Evolutionary conservation across 228 moss, liverwort and hornwort species (phyloP).

Genomic region (Sphagnum fallax): DNA sequence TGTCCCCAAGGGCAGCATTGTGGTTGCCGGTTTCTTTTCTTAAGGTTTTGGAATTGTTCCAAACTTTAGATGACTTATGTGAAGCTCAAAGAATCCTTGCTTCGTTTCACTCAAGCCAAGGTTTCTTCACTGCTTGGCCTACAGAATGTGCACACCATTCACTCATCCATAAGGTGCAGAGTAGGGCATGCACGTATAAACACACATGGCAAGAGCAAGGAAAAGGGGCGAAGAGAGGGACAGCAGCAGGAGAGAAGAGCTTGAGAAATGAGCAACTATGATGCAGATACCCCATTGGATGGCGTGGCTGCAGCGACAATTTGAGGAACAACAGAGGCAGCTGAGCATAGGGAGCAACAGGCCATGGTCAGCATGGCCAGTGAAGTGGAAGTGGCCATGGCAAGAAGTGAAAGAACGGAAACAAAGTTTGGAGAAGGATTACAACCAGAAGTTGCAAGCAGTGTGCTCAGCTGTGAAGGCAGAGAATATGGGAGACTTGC

Average conservation of each 20-base stretch:
- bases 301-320: slow-evolving; percentile 69
- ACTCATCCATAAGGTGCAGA: too few species aligned
- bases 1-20: too few species aligned
- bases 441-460: slow-evolving; percentile 62
- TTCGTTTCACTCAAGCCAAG: too few species aligned
- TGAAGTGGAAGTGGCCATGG: slow-evolving; percentile 96
- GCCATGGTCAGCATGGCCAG: slow-evolving; percentile 84
- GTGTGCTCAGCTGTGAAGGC: slow-evolving; percentile 73
- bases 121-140: too few species aligned
- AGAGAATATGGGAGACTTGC: slow-evolving; percentile 71
- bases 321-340: slow-evolving; percentile 71
- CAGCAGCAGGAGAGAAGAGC: background rate
- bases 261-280: slow-evolving; percentile 7
- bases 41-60: too few species aligned
- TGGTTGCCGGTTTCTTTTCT: too few species aligned
- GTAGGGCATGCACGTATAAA: too few species aligned
- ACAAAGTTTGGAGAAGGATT: slow-evolving; percentile 68
- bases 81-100: too few species aligned
- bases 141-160: too few species aligned
- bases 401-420: slow-evolving; percentile 56
- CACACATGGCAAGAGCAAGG: too few species aligned
- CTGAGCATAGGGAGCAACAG: slow-evolving; percentile 31
- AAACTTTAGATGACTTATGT: too few species aligned
- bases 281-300: slow-evolving; percentile 96
- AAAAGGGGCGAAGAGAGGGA: too few species aligned